Conservation (phyloP, 306 rosid species). For the Cyclanthera cordifolia region DNA sequence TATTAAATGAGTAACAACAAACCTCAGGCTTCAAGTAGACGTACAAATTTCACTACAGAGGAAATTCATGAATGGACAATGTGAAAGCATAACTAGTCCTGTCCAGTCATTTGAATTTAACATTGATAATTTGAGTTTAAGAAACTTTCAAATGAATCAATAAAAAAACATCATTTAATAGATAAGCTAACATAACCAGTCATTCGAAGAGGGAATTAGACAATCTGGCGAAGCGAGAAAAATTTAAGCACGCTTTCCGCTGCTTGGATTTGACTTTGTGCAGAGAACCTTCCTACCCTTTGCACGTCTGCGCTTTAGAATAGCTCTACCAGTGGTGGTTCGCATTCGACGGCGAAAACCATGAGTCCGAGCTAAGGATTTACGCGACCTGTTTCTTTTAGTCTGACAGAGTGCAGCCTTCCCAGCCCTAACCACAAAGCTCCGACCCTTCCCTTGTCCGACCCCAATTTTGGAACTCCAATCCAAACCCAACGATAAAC, state of each 20-base stretch:
- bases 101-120: constrained; percentile 4
- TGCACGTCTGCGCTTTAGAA: constrained; percentile 70
- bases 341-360: constrained; percentile 84
- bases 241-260: constrained; percentile 46
- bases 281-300: constrained; percentile 88
- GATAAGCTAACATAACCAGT: not conserved
- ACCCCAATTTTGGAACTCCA: constrained; percentile 28
- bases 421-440: constrained; percentile 76
- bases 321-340: constrained; percentile 69
- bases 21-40: not conserved
- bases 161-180: not conserved
- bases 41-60: not conserved
- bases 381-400: constrained; percentile 77
- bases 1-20: not conserved
- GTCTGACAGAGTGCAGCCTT: constrained; percentile 70
- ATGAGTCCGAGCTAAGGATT: constrained; percentile 79
- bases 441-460: constrained; percentile 33
- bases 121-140: not conserved
- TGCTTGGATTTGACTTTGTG: constrained; percentile 64
- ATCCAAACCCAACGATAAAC: constrained; percentile 50
- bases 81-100: not conserved
- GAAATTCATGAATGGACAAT: not conserved
- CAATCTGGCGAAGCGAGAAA: not conserved
- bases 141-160: not conserved
- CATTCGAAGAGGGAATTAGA: constrained; percentile 4